Base-by-base conservation (phyloP, 495 filamentous ascomycete genomes). In the Daldinia decipiens region DNA sequence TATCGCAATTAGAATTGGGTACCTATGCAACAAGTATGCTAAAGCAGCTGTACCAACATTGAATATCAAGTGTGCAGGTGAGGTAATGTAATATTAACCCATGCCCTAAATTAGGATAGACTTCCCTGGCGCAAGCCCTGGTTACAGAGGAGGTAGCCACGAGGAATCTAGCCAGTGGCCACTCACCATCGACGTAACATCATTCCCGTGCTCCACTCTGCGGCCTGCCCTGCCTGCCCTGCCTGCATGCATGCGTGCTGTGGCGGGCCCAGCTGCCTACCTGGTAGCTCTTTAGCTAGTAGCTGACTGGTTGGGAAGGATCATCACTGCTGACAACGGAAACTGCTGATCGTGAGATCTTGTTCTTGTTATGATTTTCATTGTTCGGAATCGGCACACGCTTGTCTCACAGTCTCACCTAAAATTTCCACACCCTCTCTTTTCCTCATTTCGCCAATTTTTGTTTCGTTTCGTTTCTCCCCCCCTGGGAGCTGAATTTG, bases 271-370 rank as follows among this genome's bases (percentile, higher is more conserved):
- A 52, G 54, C 40, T 38, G 36, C 38, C 15, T 36, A 50, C 27
- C 47, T 32, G 29, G 29, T 38, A 50, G 17, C 19, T 47, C 43
- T 47, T 12, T 47, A 47, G 43, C 43, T 47, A 12, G 40, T 45
- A 19, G 47, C 27, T 58, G 5, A 57, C 34, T 62, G 58, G 62
- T 53, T 36, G 47, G 55, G 68, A 60, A 47, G 60, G 56, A 70
- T 60, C 55, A 36, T 66, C 57, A 45, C 52, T 66, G 62, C 56
- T 66, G 56, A 66, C 60, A 68, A 67, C 60, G 61, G 61, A 73
- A 69, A 60, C 70, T 59, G 70, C 70, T 73, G 70, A 73, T 73
- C 65, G 57, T 69, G 65, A 73, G 65, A 69, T 73, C 61, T 36
- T 21, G 15, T 68, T 57, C 27, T 40, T 65, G 38, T 59, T 59